These are phyloP conservation scores for Agaricus sinodeliciosus DNA, from an alignment of 768 basidiomycete species.

Conservation along the genomic window DNA sequence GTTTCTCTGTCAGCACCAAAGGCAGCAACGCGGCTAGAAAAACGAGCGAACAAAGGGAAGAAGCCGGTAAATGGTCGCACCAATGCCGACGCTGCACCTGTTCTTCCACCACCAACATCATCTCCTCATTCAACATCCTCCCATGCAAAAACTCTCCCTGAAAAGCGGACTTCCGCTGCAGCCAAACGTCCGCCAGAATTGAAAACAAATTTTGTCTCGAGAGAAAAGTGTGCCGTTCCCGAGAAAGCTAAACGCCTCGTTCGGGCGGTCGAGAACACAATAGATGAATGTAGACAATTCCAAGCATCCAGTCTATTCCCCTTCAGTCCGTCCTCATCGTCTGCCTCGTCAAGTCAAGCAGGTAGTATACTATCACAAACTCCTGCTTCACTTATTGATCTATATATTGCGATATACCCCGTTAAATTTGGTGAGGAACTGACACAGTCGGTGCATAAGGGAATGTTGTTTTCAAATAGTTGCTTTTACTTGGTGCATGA, in stretches of 20 bases:
- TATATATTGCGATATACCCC: constrained; percentile 77
- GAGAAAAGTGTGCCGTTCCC: constrained; percentile 53
- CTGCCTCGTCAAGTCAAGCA: constrained; percentile 27
- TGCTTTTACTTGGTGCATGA: constrained; percentile 60
- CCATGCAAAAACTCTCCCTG: background rate
- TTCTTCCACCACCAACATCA: constrained; percentile 13
- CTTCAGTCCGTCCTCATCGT: constrained; percentile 15
- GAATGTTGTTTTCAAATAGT: constrained; percentile 80
- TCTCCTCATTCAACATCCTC: background rate
- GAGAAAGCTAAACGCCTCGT: constrained; percentile 47
- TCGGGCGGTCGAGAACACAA: constrained; percentile 49
- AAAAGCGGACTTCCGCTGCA: background rate
- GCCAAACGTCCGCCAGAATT: constrained; percentile 1
- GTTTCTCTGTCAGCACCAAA: constrained; percentile 32
- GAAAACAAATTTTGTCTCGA: constrained; percentile 11
- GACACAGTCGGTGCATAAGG: constrained; percentile 36
- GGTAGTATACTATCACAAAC: constrained; percentile 56
- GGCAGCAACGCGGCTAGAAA: constrained; percentile 52
- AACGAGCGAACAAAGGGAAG: constrained; percentile 50
- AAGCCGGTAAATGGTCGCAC: constrained; percentile 30
- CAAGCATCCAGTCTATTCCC: constrained; percentile 47
- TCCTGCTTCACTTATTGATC: constrained; percentile 61
- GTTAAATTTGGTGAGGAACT: constrained; percentile 46
- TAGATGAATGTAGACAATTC: constrained; percentile 65
- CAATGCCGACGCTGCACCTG: constrained; percentile 15